A percentile compares a stretch with the other conserved stretches of the same genome.
These are phyloP conservation scores for Pseudonitzschia delicatissima DNA, from an alignment of 108 stramenopile genomes.

Conservation along the genomic window DNA sequence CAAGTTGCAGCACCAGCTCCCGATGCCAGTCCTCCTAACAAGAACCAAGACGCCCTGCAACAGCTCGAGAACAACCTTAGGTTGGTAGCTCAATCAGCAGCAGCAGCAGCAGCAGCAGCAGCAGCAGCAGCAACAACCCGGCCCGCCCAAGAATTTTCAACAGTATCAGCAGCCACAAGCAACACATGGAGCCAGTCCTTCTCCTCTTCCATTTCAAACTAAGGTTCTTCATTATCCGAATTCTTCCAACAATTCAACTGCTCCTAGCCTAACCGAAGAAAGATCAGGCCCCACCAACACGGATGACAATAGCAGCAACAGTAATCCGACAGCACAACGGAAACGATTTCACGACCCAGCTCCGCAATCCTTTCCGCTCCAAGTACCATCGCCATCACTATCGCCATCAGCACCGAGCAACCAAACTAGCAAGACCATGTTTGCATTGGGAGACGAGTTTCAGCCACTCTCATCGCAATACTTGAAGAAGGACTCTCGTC, in stretches of 20 bases:
- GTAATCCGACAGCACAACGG: neutral
- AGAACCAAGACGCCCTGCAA: slow-evolving; percentile 1
- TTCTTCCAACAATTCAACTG: neutral
- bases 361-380: neutral
- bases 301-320: neutral
- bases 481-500: neutral
- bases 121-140: neutral
- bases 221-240: neutral
- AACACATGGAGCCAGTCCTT: neutral
- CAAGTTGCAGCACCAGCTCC: neutral
- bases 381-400: neutral
- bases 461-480: neutral
- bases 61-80: neutral
- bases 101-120: neutral
- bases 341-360: neutral
- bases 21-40: neutral
- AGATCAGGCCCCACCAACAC: neutral
- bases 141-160: neutral
- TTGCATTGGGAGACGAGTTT: neutral
- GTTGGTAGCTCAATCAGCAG: neutral
- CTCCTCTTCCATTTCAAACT: neutral
- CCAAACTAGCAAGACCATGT: neutral
- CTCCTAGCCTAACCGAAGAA: neutral
- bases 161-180: neutral
- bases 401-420: neutral